Base-by-base conservation (phyloP, 2,329 filamentous ascomycete genomes). In the Thermothelomyces thermophilus region DNA sequence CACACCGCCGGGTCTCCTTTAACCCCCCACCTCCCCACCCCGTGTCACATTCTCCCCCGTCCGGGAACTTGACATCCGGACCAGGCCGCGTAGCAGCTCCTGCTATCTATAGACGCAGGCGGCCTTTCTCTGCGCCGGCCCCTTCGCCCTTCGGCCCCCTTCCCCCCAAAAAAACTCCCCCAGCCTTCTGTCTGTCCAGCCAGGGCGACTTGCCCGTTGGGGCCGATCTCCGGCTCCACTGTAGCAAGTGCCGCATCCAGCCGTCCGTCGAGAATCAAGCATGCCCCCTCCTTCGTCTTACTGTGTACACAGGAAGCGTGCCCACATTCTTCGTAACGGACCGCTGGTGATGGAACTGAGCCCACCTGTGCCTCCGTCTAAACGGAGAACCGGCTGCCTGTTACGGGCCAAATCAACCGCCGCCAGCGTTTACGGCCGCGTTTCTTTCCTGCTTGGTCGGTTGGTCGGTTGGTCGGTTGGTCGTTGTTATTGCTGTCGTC, bases 201-300 rank as follows among this genome's bases (percentile, higher is more conserved):
- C n/a, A n/a, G n/a, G n/a, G n/a, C n/a, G n/a, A n/a, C n/a, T n/a
- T n/a, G n/a, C n/a, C n/a, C n/a, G 31, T n/a, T 37, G 14, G 13
- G 17, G 17, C n/a, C 8, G 3, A 31, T 10, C 8, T 6, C 20
- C 11, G 5, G 24, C 14, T 17, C 33, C 17, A 33, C 39, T 22
- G 31, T 33, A 31, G 20, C 46, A 40, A 46, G 19, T 41, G 34
- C 17, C n/a, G 40, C 40, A 35, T 35, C 28, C 33, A 8, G 16
- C 10, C 20, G 16, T 43, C 34, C 34, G 24, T 26, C 9, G 43
- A 48, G 41, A 54, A 46, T 48, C 52, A 51, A 51, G n/a, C 45
- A 39, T 26, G 9, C 9, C 5, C 24, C 24, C 24, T 26, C 24
- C 24, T 26, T 26, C 24, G 24, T 26, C n/a, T n/a, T n/a, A n/a